Conservation (phyloP, 441 rosid species). For the Populus trichocarpa region DNA sequence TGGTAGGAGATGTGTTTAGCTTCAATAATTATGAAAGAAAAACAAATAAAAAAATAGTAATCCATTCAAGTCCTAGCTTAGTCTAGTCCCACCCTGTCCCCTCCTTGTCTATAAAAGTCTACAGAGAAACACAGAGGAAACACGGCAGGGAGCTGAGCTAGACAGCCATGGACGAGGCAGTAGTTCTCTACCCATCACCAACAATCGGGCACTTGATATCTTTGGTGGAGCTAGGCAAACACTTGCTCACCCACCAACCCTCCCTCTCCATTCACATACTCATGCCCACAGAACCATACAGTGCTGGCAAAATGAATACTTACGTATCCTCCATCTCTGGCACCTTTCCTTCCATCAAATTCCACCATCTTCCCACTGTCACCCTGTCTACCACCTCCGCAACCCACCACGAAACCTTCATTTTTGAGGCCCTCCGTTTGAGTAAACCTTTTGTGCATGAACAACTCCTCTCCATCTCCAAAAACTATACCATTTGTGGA, state of each 20-base stretch:
- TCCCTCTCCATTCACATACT: conserved; percentile 31
- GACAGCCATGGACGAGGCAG: conserved; percentile 25
- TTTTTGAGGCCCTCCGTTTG: conserved; percentile 21
- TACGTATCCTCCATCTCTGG: conserved; percentile 27
- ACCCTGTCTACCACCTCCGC: conserved; percentile 10
- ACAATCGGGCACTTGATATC: conserved; percentile 44
- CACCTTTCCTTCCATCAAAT: conserved; percentile 30
- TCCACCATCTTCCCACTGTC: conserved; percentile 4
- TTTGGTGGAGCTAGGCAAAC: conserved; percentile 46
- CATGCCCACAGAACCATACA: conserved; percentile 16
- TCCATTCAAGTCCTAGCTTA: background rate
- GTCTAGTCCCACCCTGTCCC: background rate
- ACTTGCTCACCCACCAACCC: conserved; percentile 30
- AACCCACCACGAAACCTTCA: conserved; percentile 25
- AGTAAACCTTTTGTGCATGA: conserved; percentile 34
- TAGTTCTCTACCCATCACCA: conserved; percentile 49
- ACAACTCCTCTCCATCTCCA: conserved; percentile 17
- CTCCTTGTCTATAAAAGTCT: background rate
- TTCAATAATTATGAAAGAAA: too few relatives aligned
- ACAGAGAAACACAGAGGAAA: background rate
- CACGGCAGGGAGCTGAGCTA: background rate
- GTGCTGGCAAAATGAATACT: conserved; percentile 21
- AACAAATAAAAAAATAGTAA: too few relatives aligned
- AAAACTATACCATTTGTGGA: conserved; percentile 3
- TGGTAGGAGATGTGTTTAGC: background rate